Evolutionary conservation across 441 rosid species (phyloP).

Genomic region (Erysimum pusillum): DNA sequence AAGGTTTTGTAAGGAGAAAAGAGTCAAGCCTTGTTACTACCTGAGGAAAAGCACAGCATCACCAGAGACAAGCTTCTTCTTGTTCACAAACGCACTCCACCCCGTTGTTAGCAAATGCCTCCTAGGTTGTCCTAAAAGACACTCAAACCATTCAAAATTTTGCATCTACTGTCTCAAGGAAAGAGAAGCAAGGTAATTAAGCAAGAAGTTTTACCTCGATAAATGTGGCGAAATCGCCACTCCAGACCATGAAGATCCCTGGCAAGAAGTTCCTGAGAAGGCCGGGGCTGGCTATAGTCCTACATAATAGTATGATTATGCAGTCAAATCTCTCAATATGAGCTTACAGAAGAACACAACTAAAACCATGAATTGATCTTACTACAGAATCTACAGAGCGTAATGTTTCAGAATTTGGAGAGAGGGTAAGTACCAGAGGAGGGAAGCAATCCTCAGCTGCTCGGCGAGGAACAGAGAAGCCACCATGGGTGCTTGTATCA

Average conservation of each 20-base stretch:
- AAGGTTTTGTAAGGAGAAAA: background rate
- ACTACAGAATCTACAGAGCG: background rate
- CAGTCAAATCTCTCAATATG: background rate
- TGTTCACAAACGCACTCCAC: slow-evolving; percentile 97
- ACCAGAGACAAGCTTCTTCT: slow-evolving; percentile 96
- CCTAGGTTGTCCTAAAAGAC: slow-evolving; percentile 84
- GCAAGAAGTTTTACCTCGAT: slow-evolving; percentile 57
- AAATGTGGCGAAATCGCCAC: slow-evolving; percentile 96
- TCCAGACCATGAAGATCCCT: slow-evolving; percentile 92
- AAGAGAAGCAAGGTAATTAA: background rate
- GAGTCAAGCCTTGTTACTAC: slow-evolving; percentile 44
- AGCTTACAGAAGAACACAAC: slow-evolving; percentile 5
- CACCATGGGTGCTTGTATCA: slow-evolving; percentile 98
- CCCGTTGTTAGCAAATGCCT: slow-evolving; percentile 98
- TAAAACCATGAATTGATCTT: background rate
- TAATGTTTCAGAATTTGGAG: no score
- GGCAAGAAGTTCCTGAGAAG: slow-evolving; percentile 95
- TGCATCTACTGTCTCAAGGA: background rate
- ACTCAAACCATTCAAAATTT: slow-evolving; percentile 25
- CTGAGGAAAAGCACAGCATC: slow-evolving; percentile 98
- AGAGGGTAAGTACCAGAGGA: slow-evolving; percentile 69
- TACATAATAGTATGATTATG: slow-evolving; percentile 42
- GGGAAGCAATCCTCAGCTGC: slow-evolving; percentile 99
- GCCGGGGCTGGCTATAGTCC: slow-evolving; percentile 95
- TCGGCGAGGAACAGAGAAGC: slow-evolving; percentile 97